These are phyloP conservation scores for Yarrowia osloensis DNA, from an alignment of 805 yeast species.

Conservation along the genomic window DNA sequence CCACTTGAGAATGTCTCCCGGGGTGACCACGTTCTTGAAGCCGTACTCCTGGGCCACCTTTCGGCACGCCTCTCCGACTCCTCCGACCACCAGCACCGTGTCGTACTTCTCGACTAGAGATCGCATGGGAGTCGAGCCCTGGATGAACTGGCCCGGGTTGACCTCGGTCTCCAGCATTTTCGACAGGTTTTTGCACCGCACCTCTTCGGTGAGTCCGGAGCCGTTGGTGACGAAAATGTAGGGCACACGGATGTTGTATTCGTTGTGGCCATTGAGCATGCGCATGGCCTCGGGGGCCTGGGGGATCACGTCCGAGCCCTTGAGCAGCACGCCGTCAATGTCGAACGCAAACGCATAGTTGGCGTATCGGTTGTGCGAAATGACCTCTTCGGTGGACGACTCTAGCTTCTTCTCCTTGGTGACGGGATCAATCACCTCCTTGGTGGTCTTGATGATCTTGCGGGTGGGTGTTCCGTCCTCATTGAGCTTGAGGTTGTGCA, in stretches of 20 bases:
- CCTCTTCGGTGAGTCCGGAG: slow-evolving; percentile 81
- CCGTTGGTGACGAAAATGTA: slow-evolving; percentile 88
- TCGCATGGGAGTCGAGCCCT: slow-evolving; percentile 93
- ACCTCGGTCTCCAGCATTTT: slow-evolving; percentile 61
- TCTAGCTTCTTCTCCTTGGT: slow-evolving; percentile 11
- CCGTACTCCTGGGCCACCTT: slow-evolving; percentile 83
- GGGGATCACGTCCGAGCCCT: slow-evolving; percentile 83
- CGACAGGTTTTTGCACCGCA: slow-evolving; percentile 70
- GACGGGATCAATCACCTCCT: slow-evolving; percentile 25
- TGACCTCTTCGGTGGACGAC: slow-evolving; percentile 15
- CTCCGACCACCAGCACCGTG: slow-evolving; percentile 85
- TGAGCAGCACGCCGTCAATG: slow-evolving; percentile 85
- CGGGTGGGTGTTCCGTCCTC: slow-evolving; percentile 3
- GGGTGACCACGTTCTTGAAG: slow-evolving; percentile 77
- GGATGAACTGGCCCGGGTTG: slow-evolving; percentile 78
- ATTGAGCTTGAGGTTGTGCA: slow-evolving; percentile 5
- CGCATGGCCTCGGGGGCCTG: slow-evolving; percentile 73
- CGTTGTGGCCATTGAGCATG: slow-evolving; percentile 74
- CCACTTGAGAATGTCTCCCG: slow-evolving; percentile 82
- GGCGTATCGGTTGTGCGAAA: slow-evolving; percentile 35
- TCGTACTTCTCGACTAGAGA: slow-evolving; percentile 68
- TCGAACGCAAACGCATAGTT: slow-evolving; percentile 79
- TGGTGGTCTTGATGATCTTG: slow-evolving; percentile 28
- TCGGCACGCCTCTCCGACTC: slow-evolving; percentile 81
- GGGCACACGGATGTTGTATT: slow-evolving; percentile 76